phyloP scores from a whole-genome alignment of 441 rosid genomes.

The Euphorbia schlechtendalii region DNA sequence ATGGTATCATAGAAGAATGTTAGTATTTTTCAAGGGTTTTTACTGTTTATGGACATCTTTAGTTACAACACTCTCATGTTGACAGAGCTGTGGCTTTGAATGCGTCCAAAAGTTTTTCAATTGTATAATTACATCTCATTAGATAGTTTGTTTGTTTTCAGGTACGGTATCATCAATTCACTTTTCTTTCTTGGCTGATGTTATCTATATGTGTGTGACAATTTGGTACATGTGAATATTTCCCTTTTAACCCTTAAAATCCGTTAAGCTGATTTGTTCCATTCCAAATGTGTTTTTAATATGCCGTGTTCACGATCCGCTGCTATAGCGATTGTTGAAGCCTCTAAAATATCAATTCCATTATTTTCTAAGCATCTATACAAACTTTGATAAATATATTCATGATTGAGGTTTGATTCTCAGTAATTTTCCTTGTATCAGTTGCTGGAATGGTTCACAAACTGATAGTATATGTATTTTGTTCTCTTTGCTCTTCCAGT shows the following conservation, averaged over 20 bases:
- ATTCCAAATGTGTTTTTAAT: not conserved
- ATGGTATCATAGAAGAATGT: not conserved
- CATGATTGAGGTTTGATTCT: not conserved
- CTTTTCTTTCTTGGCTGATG: not conserved
- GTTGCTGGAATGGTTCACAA: not conserved
- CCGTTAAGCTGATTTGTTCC: not conserved
- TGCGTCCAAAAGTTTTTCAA: slow-evolving; percentile 3
- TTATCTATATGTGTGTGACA: not conserved
- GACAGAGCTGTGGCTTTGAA: slow-evolving; percentile 5
- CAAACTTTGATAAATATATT: too few species aligned
- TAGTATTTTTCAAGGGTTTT: not conserved
- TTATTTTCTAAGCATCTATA: not conserved
- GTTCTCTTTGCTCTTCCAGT: not conserved
- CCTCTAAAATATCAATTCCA: not conserved
- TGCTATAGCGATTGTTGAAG: not conserved
- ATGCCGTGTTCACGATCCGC: not conserved
- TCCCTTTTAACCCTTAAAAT: not conserved
- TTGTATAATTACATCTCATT: slow-evolving; percentile 6
- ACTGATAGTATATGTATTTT: not conserved
- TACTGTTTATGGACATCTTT: not conserved
- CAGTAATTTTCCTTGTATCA: not conserved
- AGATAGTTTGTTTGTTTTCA: not conserved
- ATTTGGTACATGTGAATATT: not conserved
- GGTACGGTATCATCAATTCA: not conserved
- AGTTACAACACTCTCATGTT: slow-evolving; percentile 8